phyloP scores from a whole-genome alignment of 2,329 filamentous ascomycete genomes.

The Coniochaeta prunicola region DNA sequence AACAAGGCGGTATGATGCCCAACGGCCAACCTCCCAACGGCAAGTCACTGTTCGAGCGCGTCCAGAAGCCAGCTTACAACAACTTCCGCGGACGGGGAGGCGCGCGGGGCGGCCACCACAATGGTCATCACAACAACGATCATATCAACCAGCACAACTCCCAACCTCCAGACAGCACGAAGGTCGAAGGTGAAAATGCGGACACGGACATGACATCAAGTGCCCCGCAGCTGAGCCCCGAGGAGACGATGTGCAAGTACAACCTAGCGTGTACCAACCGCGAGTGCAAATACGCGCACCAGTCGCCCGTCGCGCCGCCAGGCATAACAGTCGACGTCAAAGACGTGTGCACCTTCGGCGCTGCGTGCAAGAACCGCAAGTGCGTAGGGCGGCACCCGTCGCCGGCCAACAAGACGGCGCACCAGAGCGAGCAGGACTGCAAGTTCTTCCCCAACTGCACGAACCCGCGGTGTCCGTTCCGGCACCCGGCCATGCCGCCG shows the following conservation, averaged over 20 bases:
- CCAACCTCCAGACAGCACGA: conserved; percentile 20
- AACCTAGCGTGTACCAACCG: conserved; percentile 83
- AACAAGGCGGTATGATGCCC: conserved; percentile 23
- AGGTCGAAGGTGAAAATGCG: conserved; percentile 34
- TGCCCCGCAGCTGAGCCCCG: conserved; percentile 44
- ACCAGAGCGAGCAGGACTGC: conserved; percentile 80
- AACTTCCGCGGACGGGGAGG: conserved; percentile 42
- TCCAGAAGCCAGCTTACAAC: conserved; percentile 44
- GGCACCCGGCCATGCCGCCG: conserved; percentile 76
- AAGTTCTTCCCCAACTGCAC: conserved; percentile 89
- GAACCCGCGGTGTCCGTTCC: conserved; percentile 81
- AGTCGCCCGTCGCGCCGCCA: conserved; percentile 81
- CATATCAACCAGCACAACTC: conserved; percentile 15
- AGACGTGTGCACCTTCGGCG: conserved; percentile 77
- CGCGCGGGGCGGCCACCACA: conserved; percentile 26
- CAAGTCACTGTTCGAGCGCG: conserved; percentile 68
- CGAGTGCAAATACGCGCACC: conserved; percentile 89
- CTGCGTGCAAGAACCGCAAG: conserved; percentile 92
- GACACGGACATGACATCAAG: conserved; percentile 56
- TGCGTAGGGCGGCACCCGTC: conserved; percentile 90
- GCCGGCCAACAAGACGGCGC: conserved; percentile 69
- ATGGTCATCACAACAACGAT: conserved; percentile 23
- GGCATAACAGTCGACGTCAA: conserved; percentile 70
- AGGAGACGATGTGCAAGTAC: conserved; percentile 75
- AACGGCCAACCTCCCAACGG: conserved; percentile 19